Conservation (phyloP, 768 basidiomycete genomes). For the Stropharia rugosoannulata region DNA sequence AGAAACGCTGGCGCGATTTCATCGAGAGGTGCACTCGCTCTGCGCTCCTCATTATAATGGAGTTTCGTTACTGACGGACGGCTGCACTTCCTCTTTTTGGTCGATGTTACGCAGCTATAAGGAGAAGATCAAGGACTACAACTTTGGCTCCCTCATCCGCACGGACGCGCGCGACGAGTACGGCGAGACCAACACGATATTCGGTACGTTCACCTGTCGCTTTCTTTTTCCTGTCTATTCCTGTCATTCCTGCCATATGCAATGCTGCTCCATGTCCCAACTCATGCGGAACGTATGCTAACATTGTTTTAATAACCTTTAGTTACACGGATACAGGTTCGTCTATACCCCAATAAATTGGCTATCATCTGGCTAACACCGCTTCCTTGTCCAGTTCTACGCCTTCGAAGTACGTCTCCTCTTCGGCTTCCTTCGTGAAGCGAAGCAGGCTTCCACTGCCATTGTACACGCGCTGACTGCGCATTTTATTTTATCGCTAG, state of each 20-base stretch:
- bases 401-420: conserved; percentile 71
- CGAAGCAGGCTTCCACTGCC: too few species aligned
- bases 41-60: not conserved
- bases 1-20: conserved; percentile 89
- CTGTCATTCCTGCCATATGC: not conserved
- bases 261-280: not conserved
- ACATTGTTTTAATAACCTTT: not conserved
- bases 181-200: conserved; percentile 89
- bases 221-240: not conserved
- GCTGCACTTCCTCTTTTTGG: not conserved
- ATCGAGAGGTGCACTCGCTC: conserved; percentile 56
- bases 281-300: not conserved
- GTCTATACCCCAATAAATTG: conserved; percentile 13
- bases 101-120: conserved; percentile 60
- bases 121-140: conserved; percentile 88
- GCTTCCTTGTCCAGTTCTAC: conserved; percentile 63
- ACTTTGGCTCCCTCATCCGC: conserved; percentile 94
- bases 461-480: not conserved
- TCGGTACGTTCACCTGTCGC: conserved; percentile 53
- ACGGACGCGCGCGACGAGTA: conserved; percentile 80
- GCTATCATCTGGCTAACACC: not conserved
- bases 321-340: conserved; percentile 74
- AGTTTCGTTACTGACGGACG: not conserved
- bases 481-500: conserved; percentile 33
- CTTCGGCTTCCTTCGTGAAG: not conserved